Evolutionary conservation across 2,329 filamentous ascomycete genomes (phyloP).

Genomic region (Pseudogymnoascus pannorum): DNA sequence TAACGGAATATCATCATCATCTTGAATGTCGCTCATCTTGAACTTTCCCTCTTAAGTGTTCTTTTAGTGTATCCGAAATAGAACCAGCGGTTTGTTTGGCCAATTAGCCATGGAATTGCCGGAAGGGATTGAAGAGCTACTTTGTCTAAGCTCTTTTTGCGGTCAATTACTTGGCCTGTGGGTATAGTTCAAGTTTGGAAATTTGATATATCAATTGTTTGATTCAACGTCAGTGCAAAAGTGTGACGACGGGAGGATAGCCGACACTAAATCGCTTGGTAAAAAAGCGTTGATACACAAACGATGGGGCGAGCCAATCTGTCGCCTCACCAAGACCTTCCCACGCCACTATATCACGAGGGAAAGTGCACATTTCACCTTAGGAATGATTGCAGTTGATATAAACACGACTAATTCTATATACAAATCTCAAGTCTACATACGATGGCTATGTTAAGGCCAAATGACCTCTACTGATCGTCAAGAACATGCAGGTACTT

Average conservation of each 20-base stretch:
- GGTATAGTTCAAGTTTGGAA: background rate
- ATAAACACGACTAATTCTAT: slow-evolving; percentile 8
- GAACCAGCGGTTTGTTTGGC: background rate
- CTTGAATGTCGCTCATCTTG: slow-evolving; percentile 1
- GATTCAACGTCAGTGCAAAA: slow-evolving; percentile 3
- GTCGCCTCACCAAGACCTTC: background rate
- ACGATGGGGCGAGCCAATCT: slow-evolving; percentile 1
- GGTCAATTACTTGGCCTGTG: background rate
- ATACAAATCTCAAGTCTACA: slow-evolving; percentile 8
- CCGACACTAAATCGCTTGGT: slow-evolving; percentile 8
- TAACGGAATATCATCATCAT: slow-evolving; percentile 6
- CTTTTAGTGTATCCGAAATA: slow-evolving; percentile 8
- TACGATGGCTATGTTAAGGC: background rate
- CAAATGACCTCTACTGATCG: slow-evolving; percentile 55
- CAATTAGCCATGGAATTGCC: slow-evolving; percentile 4
- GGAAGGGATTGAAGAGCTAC: background rate
- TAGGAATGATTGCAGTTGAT: background rate
- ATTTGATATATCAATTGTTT: background rate
- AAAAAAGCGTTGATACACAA: background rate
- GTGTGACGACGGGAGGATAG: background rate
- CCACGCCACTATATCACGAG: background rate
- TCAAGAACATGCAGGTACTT: slow-evolving; percentile 94
- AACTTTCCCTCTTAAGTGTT: background rate
- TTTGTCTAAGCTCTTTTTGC: background rate
- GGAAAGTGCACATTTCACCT: background rate